Base-by-base conservation (phyloP, 352 stramenopile species). In the Phytophthora agathidicida region DNA sequence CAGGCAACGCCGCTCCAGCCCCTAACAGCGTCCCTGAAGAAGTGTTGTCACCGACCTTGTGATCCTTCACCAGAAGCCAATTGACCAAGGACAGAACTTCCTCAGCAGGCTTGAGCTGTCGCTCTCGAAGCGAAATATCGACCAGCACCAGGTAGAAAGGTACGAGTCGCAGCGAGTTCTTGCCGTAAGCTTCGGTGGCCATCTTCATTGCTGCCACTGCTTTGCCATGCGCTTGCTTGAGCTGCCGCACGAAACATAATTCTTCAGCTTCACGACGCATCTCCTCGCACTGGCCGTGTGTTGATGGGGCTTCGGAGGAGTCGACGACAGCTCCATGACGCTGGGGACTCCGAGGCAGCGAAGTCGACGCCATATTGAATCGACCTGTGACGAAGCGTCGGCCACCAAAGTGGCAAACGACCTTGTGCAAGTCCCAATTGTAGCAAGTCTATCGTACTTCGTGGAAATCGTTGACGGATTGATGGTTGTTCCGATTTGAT, bases 111-210 rank as follows among this genome's bases (percentile, higher is more conserved):
- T 84, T 85, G 33, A 90, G 63, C 32, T 89, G 74, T 5, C 72
- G 68, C 41, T 89, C 71, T 47, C 79, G 63, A 31, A 92, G 64
- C 7, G 72, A 68, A 22, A 92, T 80, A 16, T 90, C 74, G 7
- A 82, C 72, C n/a, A 92, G 67, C 32, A 80, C 53, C 23, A 92
- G 59, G 49, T 88, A 90, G 64, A 83, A 89, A 2, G 78, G 80
- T 16, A 88, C 77, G 28, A 92, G 66, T 0, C 62, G 63, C 22
- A 88, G 48, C 31, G 77, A 75, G 33, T 59, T 78, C 23, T 85
- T 84, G 53, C 80, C 76, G 28, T 80, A 88, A 3, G 65, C 8
- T 8, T 78, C 72, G 0, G 68, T 82, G 0, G 80, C 80, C 28
- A 68, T 49, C 39, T 81, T 79, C 44, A 92, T 55, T 13, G 75